Evolutionary conservation across 1,284 basidiomycete species (phyloP).

Genomic region (Malassezia cuniculi): DNA sequence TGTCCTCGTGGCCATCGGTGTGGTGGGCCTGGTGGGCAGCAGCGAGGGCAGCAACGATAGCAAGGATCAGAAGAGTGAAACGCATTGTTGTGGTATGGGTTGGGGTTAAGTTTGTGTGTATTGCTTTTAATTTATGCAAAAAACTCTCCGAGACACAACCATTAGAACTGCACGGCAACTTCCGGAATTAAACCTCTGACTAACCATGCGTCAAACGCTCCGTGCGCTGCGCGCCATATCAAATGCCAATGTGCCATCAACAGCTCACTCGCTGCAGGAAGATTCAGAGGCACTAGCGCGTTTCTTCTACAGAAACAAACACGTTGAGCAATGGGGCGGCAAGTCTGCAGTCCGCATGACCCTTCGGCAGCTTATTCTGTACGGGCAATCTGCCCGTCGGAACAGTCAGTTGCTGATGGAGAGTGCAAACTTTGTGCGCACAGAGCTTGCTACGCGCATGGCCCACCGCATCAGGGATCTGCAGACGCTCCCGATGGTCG

Average conservation of each 20-base stretch:
- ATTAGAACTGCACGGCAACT: too few relatives aligned
- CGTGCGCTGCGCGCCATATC: neutral
- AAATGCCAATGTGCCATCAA: constrained; percentile 12
- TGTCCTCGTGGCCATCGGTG: too few relatives aligned
- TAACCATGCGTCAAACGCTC: too few relatives aligned
- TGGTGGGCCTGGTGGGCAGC: too few relatives aligned
- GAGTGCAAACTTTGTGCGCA: constrained; percentile 59
- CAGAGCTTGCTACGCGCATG: constrained; percentile 73
- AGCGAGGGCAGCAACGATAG: too few relatives aligned
- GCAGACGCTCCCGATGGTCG: constrained; percentile 71
- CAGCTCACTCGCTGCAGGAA: constrained; percentile 7
- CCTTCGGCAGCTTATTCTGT: constrained; percentile 62
- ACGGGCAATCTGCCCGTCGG: constrained; percentile 21
- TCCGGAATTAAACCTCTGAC: too few relatives aligned
- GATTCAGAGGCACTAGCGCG: constrained; percentile 23
- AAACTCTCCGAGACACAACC: too few relatives aligned
- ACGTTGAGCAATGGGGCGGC: constrained; percentile 66
- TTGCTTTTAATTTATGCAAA: too few relatives aligned
- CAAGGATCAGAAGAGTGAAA: too few relatives aligned
- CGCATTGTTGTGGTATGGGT: too few relatives aligned
- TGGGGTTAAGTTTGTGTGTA: too few relatives aligned
- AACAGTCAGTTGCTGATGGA: constrained; percentile 31
- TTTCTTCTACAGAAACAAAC: constrained; percentile 74
- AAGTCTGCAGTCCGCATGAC: constrained; percentile 62
- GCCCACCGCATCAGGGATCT: constrained; percentile 75